Base-by-base conservation (phyloP, 2,329 filamentous ascomycete genomes). In the Penicillium sp. region DNA sequence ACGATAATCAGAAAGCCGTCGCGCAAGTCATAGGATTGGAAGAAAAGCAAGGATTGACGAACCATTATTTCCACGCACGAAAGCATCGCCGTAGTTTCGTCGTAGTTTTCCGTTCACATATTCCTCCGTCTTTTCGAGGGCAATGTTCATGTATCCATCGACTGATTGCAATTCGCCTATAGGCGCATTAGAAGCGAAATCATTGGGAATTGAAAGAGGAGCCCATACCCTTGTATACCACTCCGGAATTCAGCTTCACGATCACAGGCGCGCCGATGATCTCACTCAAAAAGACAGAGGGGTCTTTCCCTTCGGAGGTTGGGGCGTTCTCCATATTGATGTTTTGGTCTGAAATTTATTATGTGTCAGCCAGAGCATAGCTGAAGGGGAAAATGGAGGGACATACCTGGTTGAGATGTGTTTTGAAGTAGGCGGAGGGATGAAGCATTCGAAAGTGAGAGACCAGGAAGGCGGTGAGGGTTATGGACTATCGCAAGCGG, bases 101-200 rank as follows among this genome's bases (percentile, higher is more conserved):
- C 89, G 85, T 77, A 93, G 86, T 63, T 87, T 85, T 42, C 93
- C 93, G 71, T 96, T 89, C 66, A 97, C 89, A 68, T 88, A 92
- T 78, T 99, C 94, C 64, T 91, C 88, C 21, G 92, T 96, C 79
- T 96, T 94, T 77, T 99, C 94, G 31, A 99, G 85, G 13, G 94
- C 93, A 74, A 99, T 97, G 79, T 99, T 99, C 94, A 99, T 99
- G 79, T 97, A 99, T 52, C 94, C 94, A 76, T 99, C 94, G 49
- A 99, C 93, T 0, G 93, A 96, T 75, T 97, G 93, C 38, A 97
- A 84, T 74, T 97, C 92, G 67, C 94, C 93, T 97, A 62, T 19
- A 35, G 19, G 29, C 15, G 5, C 3, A 47, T 68, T 51, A 65
- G 54, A 12, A 35, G 6, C 12, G 17, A 25, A 12, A 1, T 4